Conservation (phyloP, 2,329 filamentous ascomycete genomes). For the Aspergillus pseudotamarii region DNA sequence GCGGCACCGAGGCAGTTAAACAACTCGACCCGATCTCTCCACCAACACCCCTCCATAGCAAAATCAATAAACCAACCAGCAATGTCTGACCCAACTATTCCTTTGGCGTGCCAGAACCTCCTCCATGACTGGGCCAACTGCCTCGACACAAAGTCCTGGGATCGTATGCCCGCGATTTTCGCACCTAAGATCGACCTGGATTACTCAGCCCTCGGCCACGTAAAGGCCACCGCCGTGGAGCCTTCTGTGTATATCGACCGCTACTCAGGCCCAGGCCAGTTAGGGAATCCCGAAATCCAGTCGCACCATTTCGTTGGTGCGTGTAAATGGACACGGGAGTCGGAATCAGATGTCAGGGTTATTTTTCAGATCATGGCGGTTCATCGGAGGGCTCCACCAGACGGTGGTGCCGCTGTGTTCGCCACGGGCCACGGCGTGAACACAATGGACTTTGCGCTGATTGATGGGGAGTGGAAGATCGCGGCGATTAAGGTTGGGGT, state of each 20-base stretch:
- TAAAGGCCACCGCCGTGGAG: not conserved
- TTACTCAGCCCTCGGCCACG: not conserved
- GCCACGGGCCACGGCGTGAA: slow-evolving; percentile 5
- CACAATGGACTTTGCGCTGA: not conserved
- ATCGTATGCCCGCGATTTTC: not conserved
- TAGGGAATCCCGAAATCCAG: slow-evolving; percentile 4
- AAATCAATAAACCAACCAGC: too few species aligned
- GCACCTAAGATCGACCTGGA: not conserved
- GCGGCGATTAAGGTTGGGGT: not conserved
- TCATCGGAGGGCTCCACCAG: not conserved
- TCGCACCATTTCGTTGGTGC: slow-evolving; percentile 3
- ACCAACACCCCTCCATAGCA: too few species aligned
- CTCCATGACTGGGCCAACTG: slow-evolving; percentile 6
- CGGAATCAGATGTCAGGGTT: not conserved
- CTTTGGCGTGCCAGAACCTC: slow-evolving; percentile 3
- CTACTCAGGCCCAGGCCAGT: not conserved
- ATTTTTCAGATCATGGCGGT: slow-evolving; percentile 5
- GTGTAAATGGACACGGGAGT: not conserved
- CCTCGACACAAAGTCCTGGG: slow-evolving; percentile 11
- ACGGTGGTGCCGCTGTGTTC: not conserved
- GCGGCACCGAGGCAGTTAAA: too few species aligned
- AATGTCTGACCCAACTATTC: not conserved
- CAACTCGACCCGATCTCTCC: not conserved
- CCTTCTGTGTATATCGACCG: not conserved
- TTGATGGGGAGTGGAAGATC: not conserved